Conservation (phyloP, 495 filamentous ascomycete genomes). For the Xylaria acuta region DNA sequence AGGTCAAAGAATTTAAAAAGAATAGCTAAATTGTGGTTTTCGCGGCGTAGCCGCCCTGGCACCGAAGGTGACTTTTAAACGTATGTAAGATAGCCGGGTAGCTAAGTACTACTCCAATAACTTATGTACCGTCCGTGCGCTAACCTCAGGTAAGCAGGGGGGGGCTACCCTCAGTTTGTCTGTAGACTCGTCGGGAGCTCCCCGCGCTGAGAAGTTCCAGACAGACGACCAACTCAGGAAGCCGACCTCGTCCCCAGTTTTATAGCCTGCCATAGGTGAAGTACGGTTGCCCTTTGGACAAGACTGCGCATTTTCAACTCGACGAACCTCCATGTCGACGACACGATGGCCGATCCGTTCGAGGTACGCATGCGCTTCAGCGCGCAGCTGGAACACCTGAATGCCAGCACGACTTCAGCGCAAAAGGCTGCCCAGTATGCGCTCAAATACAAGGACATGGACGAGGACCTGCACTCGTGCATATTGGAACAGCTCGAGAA, state of each 20-base stretch:
- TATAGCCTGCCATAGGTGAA: not conserved
- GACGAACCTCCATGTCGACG: constrained; percentile 20
- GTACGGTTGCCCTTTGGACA: not conserved
- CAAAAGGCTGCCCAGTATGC: constrained; percentile 96
- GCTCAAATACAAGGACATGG: constrained; percentile 87
- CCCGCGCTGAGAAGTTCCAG: constrained; percentile 16
- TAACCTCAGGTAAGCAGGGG: too few species aligned
- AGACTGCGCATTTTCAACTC: constrained; percentile 16
- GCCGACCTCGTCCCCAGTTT: constrained; percentile 5
- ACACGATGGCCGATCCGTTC: constrained; percentile 88
- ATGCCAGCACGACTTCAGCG: constrained; percentile 83
- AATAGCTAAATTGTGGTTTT: too few species aligned
- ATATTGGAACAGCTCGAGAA: constrained; percentile 93
- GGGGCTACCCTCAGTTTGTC: too few species aligned
- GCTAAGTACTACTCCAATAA: too few species aligned
- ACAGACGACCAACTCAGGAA: not conserved
- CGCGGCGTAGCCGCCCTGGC: too few species aligned
- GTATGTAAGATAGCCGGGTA: too few species aligned
- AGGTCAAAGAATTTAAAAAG: too few species aligned
- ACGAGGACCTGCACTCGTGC: constrained; percentile 95
- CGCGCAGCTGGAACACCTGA: constrained; percentile 81
- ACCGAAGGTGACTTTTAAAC: too few species aligned
- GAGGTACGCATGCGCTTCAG: constrained; percentile 98
- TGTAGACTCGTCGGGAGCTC: constrained; percentile 16
- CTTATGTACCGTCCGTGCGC: too few species aligned